phyloP scores from a whole-genome alignment of 495 filamentous ascomycete species.

The Hypoxylon trugodes region DNA sequence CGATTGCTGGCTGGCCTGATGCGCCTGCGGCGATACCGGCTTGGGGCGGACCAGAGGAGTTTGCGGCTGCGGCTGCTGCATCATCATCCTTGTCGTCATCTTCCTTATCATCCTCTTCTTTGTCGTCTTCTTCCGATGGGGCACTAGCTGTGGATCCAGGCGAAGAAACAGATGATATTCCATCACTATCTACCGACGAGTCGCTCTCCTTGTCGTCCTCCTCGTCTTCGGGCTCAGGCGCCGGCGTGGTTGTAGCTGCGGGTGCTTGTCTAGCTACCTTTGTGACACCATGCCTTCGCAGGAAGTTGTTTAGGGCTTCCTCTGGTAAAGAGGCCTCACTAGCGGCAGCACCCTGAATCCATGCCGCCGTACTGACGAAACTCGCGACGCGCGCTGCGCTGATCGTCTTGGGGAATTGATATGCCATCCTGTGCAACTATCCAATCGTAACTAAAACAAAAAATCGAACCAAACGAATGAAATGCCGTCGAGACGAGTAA shows the following conservation, averaged over 20 bases:
- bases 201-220: slow-evolving; percentile 4
- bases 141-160: slow-evolving; percentile 8
- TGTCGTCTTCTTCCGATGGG: background rate
- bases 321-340: slow-evolving; percentile 29
- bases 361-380: slow-evolving; percentile 39
- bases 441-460: background rate
- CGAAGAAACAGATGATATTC: too few species aligned
- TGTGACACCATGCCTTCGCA: slow-evolving; percentile 22
- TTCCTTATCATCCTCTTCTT: background rate
- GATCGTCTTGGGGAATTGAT: slow-evolving; percentile 31
- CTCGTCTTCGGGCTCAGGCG: background rate
- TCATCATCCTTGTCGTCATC: background rate
- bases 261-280: background rate
- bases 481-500: slow-evolving; percentile 36
- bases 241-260: background rate
- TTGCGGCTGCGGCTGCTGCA: background rate
- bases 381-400: slow-evolving; percentile 39
- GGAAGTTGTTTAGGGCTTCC: slow-evolving; percentile 38
- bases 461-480: slow-evolving; percentile 25
- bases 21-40: slow-evolving; percentile 21
- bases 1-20: slow-evolving; percentile 23
- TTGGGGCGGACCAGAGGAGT: slow-evolving; percentile 10
- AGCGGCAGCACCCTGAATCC: slow-evolving; percentile 33
- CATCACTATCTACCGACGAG: slow-evolving; percentile 17
- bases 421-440: slow-evolving; percentile 19